Evolutionary conservation across 2,329 filamentous ascomycete genomes (phyloP).

Genomic region (Sarocladiaceae sp.): DNA sequence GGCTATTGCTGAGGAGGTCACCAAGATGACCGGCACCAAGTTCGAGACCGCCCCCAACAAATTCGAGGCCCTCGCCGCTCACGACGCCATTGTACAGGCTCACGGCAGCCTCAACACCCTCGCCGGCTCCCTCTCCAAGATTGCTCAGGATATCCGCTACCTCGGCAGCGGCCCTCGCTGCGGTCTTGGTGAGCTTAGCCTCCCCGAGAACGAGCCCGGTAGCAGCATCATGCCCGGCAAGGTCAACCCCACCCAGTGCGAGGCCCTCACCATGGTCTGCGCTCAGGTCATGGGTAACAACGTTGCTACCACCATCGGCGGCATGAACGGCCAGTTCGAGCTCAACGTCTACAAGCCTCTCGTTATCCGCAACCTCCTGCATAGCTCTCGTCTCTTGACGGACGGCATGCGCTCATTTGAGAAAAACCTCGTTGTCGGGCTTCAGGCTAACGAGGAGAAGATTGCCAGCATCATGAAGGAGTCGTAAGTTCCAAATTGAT

Average conservation of each 20-base stretch:
- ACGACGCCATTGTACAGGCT: conserved; percentile 93
- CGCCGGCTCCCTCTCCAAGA: conserved; percentile 89
- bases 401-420: conserved; percentile 96
- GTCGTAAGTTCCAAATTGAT: conserved; percentile 72
- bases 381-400: conserved; percentile 81
- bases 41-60: conserved; percentile 99
- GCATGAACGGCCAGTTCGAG: conserved; percentile 97
- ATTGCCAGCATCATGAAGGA: conserved; percentile 89
- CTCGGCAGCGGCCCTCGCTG: conserved; percentile 94
- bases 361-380: conserved; percentile 90
- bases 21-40: conserved; percentile 84
- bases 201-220: conserved; percentile 97
- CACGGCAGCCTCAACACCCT: conserved; percentile 92
- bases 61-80: conserved; percentile 93
- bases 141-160: conserved; percentile 96
- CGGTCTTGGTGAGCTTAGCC: conserved; percentile 85
- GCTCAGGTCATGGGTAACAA: conserved; percentile 98
- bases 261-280: conserved; percentile 96
- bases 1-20: conserved; percentile 85
- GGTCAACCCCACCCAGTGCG: conserved; percentile 98
- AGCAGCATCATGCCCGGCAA: conserved; percentile 99
- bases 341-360: conserved; percentile 99
- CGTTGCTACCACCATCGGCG: conserved; percentile 85
- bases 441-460: conserved; percentile 90
- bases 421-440: conserved; percentile 82